Evolutionary conservation across 2,329 filamentous ascomycete genomes (phyloP), one percentile per base, ranked within the genome.

Genomic region (Paradendryphiella salina): DNA sequence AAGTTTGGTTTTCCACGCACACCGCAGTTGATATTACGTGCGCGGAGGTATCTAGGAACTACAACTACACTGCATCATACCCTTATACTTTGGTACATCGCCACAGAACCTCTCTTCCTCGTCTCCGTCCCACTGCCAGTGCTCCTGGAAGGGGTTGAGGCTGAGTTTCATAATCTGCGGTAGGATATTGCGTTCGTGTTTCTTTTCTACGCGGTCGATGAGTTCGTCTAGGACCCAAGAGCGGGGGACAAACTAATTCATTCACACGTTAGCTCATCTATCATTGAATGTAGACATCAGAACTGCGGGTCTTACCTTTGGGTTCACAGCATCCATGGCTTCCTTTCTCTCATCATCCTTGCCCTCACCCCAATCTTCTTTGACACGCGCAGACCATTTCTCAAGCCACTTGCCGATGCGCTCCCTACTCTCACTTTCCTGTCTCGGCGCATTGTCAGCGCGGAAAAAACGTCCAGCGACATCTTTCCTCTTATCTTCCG

Each of bases 191-290:
- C 89, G 80, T 66, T 99, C 92, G 2, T 85, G 84, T 43, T 86
- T 85, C 70, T 89, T 89, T 73, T 97, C 90, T 0, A 97, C 92
- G 8, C 90, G 83, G 37, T 88, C 84, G 60, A 99, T 97, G 11
- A 99, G 73, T 73, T 99, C 94, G 70, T 97, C 93, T 15, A 99
- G 79, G 43, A 99, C 84, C 92, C 93, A 99, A 14, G 88, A 86
- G 38, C 91, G 83, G 0, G 94, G 90, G 0, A 96, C 79, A 66
- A 99, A 99, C 76, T 82, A 46, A 8, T 0, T n/a, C 2, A 15
- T 13, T 26, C 23, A 15, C n/a, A 9, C 29, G 45, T 62, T 17
- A 60, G 48, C 18, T 21, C 13, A 33, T 17, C 14, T 7, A 37
- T 21, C 10, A 8, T 41, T 36, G 40, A 28, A 32, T 33, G 2